Base-by-base conservation (phyloP, 495 filamentous ascomycete species). In the Parmelia sp. region DNA sequence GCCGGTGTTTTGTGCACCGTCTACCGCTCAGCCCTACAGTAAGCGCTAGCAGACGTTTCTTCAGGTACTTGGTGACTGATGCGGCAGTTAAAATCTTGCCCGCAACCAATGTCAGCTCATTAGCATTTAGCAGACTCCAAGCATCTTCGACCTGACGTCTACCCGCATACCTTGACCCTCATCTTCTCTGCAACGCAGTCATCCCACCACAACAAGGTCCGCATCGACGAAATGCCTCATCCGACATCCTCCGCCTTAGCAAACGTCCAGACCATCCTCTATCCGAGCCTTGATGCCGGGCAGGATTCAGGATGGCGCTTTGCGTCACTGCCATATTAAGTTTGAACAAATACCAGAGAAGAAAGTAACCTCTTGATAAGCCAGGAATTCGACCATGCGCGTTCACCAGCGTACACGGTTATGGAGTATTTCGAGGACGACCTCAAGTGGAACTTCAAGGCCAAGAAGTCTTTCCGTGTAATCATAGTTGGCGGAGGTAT, bases 401-500 rank as follows among this genome's bases (percentile, higher is more conserved):
- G 3, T 25, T 25, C 21, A 25, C 10, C 4, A 47, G 12, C 21
- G 25, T 25, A 47, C 45, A 23, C n/a, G 6, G 21, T 29, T 17
- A 59, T 65, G 42, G 17, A 60, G 21, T 19, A 31, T 36, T 60
- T 39, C 37, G 39, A 40, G 27, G 33, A 55, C 27, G 42, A 59
- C 10, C 23, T 53, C 21, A 42, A 47, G 0, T 65, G 33, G 57
- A 6, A 60, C 17, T 37, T 47, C 9, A n/a, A 60, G 14, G 23
- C 33, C 47, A 49, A 23, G 23, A 42, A 53, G 27, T 36, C 33
- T 4, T 17, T 51, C 29, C 42, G 42, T 21, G 56, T 39, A 2
- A 42, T 53, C 12, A 23, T 60, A 31, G 63, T 65, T 60, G 57
- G 57, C 1, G 42, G 42, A 23, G 63, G 44, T 4, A 40, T 51